A percentile compares a stretch with the other conserved stretches of the same genome.
Conservation (phyloP, 2,329 filamentous ascomycete species). For the Nemania diffusa region DNA sequence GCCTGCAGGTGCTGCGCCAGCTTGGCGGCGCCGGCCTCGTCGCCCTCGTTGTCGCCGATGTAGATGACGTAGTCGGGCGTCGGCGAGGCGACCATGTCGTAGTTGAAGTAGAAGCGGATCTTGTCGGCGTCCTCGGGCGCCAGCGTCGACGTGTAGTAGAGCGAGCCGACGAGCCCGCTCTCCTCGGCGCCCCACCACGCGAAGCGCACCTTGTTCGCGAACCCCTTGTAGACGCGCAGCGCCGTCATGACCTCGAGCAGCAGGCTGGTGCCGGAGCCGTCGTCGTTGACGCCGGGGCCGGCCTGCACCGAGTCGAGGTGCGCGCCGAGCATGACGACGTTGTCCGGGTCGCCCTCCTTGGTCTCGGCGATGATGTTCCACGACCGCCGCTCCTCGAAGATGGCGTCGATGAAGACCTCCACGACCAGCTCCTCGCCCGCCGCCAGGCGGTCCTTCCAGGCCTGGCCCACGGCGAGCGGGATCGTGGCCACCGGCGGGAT, state of each 20-base stretch:
- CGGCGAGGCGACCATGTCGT: conserved; percentile 73
- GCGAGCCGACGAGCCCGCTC: conserved; percentile 57
- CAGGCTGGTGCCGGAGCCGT: conserved; percentile 54
- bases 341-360: conserved; percentile 56
- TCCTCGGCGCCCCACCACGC: conserved; percentile 59
- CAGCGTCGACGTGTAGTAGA: conserved; percentile 54
- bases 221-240: conserved; percentile 50
- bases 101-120: conserved; percentile 75
- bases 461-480: conserved; percentile 50
- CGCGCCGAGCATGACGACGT: conserved; percentile 56
- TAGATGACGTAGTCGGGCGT: conserved; percentile 55
- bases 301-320: conserved; percentile 55
- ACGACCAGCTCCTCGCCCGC: conserved; percentile 51
- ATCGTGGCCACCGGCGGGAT: conserved; percentile 54
- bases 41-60: conserved; percentile 49
- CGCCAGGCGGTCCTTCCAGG: conserved; percentile 51
- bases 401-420: conserved; percentile 52
- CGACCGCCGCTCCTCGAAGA: conserved; percentile 51
- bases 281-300: conserved; percentile 56
- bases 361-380: conserved; percentile 58
- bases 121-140: conserved; percentile 57
- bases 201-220: conserved; percentile 57
- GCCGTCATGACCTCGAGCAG: conserved; percentile 54
- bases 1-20: conserved; percentile 52
- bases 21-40: conserved; percentile 51